A percentile compares a stretch with the other conserved stretches of the same genome.
phyloP scores from a whole-genome alignment of 306 rosid species.

The Corylus americana region DNA sequence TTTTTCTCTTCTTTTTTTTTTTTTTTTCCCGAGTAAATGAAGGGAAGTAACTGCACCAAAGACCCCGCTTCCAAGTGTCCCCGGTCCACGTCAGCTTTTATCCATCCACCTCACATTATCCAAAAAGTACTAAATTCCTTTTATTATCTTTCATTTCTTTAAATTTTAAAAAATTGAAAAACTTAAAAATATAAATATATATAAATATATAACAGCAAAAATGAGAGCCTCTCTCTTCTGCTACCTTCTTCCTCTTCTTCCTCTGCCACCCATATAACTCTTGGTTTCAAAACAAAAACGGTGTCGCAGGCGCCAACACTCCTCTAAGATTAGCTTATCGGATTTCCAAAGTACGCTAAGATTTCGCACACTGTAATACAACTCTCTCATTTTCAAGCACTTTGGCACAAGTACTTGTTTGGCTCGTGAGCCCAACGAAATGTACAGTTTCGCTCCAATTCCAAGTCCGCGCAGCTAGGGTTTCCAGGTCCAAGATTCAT shows the following conservation, averaged over 20 bases:
- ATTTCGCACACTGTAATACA: neutral
- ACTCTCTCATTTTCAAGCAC: conserved; percentile 1
- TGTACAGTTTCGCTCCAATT: conserved; percentile 30
- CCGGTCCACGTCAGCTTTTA: conserved; percentile 47
- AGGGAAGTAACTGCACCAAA: neutral
- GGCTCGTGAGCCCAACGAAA: conserved; percentile 25
- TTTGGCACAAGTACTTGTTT: conserved; percentile 18
- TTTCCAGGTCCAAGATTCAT: conserved; percentile 3
- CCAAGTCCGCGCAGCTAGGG: conserved; percentile 19
- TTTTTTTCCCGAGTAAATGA: neutral
- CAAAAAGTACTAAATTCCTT: neutral
- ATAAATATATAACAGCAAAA: neutral
- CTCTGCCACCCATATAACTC: conserved; percentile 57
- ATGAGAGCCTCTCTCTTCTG: conserved; percentile 27
- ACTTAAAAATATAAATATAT: neutral
- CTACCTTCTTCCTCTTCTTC: conserved; percentile 37
- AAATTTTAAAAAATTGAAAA: neutral
- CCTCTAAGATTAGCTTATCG: conserved; percentile 24
- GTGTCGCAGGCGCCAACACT: conserved; percentile 23
- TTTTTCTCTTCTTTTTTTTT: neutral
- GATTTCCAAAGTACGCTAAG: neutral
- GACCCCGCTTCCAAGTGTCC: conserved; percentile 16
- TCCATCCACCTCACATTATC: conserved; percentile 51
- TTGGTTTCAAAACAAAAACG: conserved; percentile 26
- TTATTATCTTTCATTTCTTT: neutral